phyloP scores from a whole-genome alignment of 148 eudicot genomes.

The Persicaria tinctoria region DNA sequence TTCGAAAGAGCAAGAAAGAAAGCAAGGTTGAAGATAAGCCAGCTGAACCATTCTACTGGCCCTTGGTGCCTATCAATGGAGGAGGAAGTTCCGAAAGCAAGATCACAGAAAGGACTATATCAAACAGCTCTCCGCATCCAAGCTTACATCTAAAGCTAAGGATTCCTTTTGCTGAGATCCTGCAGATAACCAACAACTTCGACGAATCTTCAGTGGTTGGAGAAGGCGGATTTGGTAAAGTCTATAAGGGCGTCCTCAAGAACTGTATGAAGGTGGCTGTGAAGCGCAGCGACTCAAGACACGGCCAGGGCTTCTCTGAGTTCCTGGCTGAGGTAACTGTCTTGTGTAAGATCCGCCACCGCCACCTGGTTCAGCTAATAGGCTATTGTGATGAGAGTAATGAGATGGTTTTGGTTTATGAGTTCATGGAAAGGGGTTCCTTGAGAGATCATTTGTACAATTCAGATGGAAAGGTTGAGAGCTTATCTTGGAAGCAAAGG shows the following conservation, averaged over 20 bases:
- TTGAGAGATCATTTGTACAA: conserved; percentile 36
- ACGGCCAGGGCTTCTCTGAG: conserved; percentile 43
- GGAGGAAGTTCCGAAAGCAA: conserved; percentile 2
- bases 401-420: too few species aligned
- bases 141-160: conserved; percentile 33
- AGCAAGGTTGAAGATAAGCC: background rate
- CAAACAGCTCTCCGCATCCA: background rate
- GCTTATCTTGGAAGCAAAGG: conserved; percentile 45
- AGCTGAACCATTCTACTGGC: conserved; percentile 9
- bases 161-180: conserved; percentile 25
- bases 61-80: conserved; percentile 2
- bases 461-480: background rate
- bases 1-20: background rate
- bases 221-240: conserved; percentile 58
- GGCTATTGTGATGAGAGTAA: too few species aligned
- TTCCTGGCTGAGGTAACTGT: conserved; percentile 46
- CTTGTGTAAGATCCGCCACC: too few species aligned
- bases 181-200: conserved; percentile 37
- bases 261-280: conserved; percentile 41
- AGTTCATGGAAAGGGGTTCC: too few species aligned
- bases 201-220: conserved; percentile 32
- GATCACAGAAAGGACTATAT: background rate
- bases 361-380: too few species aligned
- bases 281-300: conserved; percentile 38
- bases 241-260: conserved; percentile 33